Conservation (phyloP, 768 basidiomycete genomes). For the Paxillus rubicundulus region DNA sequence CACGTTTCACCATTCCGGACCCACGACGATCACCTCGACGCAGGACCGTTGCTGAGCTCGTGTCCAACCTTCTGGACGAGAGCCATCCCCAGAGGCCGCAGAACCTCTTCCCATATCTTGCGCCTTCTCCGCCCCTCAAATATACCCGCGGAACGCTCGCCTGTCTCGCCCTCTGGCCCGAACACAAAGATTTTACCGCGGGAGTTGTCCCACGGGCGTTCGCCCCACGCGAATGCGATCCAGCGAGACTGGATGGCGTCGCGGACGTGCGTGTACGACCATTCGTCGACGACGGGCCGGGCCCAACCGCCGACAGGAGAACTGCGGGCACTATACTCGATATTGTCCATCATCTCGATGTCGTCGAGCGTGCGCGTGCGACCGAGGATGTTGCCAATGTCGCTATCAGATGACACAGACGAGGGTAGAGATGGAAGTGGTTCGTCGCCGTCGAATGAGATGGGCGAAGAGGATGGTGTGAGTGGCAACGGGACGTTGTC, state of each 20-base stretch:
- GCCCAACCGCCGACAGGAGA: conserved; percentile 46
- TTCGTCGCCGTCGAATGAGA: conserved; percentile 36
- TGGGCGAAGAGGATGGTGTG: conserved; percentile 30
- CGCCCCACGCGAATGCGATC: conserved; percentile 73
- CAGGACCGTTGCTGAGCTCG: conserved; percentile 73
- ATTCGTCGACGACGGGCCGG: conserved; percentile 59
- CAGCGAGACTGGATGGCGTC: conserved; percentile 72
- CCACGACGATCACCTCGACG: conserved; percentile 16
- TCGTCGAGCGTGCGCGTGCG: conserved; percentile 24
- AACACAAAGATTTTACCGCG: conserved; percentile 70
- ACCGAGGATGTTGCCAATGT: conserved; percentile 13
- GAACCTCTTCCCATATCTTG: conserved; percentile 58
- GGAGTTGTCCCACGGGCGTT: conserved; percentile 62
- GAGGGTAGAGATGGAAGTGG: conserved; percentile 29
- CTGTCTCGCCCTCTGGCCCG: conserved; percentile 79
- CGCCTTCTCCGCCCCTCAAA: conserved; percentile 64
- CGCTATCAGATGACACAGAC: conserved; percentile 26
- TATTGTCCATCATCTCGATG: conserved; percentile 25
- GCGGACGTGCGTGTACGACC: conserved; percentile 63
- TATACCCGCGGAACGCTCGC: conserved; percentile 62
- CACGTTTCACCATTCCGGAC: background rate
- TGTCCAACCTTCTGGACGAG: conserved; percentile 71
- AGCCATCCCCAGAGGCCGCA: conserved; percentile 65
- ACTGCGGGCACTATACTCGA: conserved; percentile 11
- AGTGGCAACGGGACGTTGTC: conserved; percentile 65